Conservation (phyloP, 257 asterid species). For the Primulina eburnea region DNA sequence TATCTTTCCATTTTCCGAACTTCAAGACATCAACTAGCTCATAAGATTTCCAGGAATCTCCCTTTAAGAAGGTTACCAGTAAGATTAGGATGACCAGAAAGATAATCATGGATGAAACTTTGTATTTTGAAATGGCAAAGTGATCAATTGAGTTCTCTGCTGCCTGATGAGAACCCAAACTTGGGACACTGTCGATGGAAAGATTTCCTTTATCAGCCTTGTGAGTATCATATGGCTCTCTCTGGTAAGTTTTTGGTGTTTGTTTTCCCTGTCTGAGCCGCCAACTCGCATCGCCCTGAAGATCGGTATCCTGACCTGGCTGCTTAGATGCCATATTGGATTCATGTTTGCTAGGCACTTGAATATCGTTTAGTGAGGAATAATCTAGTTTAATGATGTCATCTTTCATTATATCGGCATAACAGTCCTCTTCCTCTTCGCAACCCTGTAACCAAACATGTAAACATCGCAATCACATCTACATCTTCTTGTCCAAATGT, state of each 20-base stretch:
- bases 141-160: neutral
- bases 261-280: slow-evolving; percentile 42
- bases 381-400: slow-evolving; percentile 74
- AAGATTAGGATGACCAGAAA: slow-evolving; percentile 15
- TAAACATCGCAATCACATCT: neutral
- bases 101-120: neutral
- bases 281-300: slow-evolving; percentile 63
- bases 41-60: slow-evolving; percentile 1
- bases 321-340: slow-evolving; percentile 21
- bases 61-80: slow-evolving; percentile 10
- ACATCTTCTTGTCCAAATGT: neutral
- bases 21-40: neutral
- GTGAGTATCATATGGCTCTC: slow-evolving; percentile 6
- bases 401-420: slow-evolving; percentile 81
- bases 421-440: slow-evolving; percentile 64
- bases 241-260: slow-evolving; percentile 10
- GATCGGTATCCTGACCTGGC: slow-evolving; percentile 23
- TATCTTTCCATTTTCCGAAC: neutral
- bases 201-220: slow-evolving; percentile 12
- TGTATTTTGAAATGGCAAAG: neutral
- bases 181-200: slow-evolving; percentile 13
- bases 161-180: neutral
- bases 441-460: slow-evolving; percentile 35
- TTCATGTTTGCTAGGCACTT: slow-evolving; percentile 15
- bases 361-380: slow-evolving; percentile 27